Evolutionary conservation across 306 rosid genomes (phyloP).

Genomic region (Spatholobus suberectus): DNA sequence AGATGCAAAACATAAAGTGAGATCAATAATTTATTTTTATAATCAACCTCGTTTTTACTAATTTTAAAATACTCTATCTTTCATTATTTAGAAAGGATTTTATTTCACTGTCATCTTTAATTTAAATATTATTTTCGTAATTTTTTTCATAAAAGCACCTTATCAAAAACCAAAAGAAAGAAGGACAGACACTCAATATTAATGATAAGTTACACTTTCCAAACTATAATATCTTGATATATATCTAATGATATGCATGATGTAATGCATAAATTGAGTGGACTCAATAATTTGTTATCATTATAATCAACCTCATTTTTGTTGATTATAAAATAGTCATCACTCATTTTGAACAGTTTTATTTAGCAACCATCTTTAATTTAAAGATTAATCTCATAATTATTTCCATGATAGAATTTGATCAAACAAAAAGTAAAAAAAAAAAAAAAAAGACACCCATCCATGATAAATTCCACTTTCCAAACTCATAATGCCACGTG

Average conservation of each 20-base stretch:
- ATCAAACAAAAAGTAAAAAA: not conserved
- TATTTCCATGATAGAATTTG: not conserved
- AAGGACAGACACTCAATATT: not conserved
- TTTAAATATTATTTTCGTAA: too few species aligned
- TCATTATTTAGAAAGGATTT: not conserved
- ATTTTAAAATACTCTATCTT: not conserved
- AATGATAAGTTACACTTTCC: not conserved
- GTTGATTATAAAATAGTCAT: not conserved
- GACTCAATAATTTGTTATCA: not conserved
- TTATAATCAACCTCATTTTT: not conserved
- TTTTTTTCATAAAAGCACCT: too few species aligned
- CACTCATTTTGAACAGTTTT: not conserved
- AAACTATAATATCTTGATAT: not conserved
- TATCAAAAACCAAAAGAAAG: not conserved
- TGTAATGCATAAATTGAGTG: not conserved
- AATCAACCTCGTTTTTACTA: not conserved
- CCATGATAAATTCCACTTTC: not conserved
- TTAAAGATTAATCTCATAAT: not conserved
- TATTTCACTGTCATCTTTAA: not conserved
- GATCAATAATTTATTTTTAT: not conserved
- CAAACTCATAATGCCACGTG: not conserved
- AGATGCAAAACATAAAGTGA: not conserved
- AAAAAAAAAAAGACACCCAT: too few species aligned
- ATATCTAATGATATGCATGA: not conserved
- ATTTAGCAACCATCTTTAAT: not conserved